phyloP scores from a whole-genome alignment of 1,284 basidiomycete genomes.

The Tylopilus orsonianus region DNA sequence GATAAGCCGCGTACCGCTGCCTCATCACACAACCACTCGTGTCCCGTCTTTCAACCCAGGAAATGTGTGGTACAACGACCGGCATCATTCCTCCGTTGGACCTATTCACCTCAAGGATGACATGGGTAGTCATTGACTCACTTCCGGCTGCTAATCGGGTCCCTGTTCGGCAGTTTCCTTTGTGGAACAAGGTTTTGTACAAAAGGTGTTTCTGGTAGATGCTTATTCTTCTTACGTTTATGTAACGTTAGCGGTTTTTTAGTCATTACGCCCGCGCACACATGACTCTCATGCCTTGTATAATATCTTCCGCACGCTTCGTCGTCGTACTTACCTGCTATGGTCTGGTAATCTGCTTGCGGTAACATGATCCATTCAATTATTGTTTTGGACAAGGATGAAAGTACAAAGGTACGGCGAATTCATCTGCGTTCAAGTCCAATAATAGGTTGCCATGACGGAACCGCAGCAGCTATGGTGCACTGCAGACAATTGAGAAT shows the following conservation, averaged over 20 bases:
- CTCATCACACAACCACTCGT: background rate
- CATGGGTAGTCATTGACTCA: background rate
- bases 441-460: no score
- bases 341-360: conserved; percentile 6
- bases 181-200: background rate
- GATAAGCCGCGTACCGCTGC: conserved; percentile 39
- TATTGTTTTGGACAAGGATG: background rate
- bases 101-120: conserved; percentile 26
- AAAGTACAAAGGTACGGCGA: background rate
- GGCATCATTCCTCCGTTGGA: conserved; percentile 12
- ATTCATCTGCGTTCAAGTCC: no score
- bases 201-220: background rate
- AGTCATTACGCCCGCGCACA: background rate
- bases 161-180: background rate
- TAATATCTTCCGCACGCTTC: background rate
- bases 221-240: background rate
- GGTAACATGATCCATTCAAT: background rate
- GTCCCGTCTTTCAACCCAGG: background rate
- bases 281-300: conserved; percentile 15
- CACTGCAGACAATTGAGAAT: no score
- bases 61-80: conserved; percentile 3
- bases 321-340: conserved; percentile 6
- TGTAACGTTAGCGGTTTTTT: conserved; percentile 3
- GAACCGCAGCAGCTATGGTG: no score
- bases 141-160: background rate